Evolutionary conservation across 2,329 filamentous ascomycete species (phyloP).

Genomic region (Drechslerella dactyloides): DNA sequence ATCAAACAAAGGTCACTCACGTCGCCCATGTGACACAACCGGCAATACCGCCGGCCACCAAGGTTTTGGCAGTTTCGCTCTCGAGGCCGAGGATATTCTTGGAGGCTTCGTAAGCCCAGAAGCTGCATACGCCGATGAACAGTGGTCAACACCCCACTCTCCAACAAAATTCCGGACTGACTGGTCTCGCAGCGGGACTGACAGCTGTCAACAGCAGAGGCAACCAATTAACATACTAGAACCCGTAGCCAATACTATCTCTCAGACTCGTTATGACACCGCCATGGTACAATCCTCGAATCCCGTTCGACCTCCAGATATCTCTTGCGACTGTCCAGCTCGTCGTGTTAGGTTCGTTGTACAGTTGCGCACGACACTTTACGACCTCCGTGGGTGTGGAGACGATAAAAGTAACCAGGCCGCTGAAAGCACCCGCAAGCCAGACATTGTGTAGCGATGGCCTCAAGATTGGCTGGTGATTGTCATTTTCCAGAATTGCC

Average conservation of each 20-base stretch:
- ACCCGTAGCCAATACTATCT: constrained; percentile 92
- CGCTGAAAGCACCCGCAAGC: constrained; percentile 79
- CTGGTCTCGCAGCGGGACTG: too few relatives aligned
- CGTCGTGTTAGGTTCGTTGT: constrained; percentile 58
- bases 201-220: too few relatives aligned
- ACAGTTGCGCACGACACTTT: constrained; percentile 86
- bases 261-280: constrained; percentile 80
- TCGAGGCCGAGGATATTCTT: constrained; percentile 65
- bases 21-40: constrained; percentile 88
- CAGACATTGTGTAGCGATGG: constrained; percentile 71
- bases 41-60: constrained; percentile 85
- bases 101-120: constrained; percentile 85
- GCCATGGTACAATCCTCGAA: constrained; percentile 79
- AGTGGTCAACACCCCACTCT: neutral
- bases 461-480: constrained; percentile 58
- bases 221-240: constrained; percentile 76
- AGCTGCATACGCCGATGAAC: constrained; percentile 61
- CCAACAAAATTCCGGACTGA: too few relatives aligned
- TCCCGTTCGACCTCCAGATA: constrained; percentile 66
- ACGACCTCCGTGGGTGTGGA: constrained; percentile 87
- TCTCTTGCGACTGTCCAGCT: constrained; percentile 70
- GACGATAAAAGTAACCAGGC: constrained; percentile 82
- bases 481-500: constrained; percentile 61
- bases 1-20: neutral
- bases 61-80: constrained; percentile 57